Conservation (phyloP, 1,284 basidiomycete genomes). For the Cystobasidium slooffiae region DNA sequence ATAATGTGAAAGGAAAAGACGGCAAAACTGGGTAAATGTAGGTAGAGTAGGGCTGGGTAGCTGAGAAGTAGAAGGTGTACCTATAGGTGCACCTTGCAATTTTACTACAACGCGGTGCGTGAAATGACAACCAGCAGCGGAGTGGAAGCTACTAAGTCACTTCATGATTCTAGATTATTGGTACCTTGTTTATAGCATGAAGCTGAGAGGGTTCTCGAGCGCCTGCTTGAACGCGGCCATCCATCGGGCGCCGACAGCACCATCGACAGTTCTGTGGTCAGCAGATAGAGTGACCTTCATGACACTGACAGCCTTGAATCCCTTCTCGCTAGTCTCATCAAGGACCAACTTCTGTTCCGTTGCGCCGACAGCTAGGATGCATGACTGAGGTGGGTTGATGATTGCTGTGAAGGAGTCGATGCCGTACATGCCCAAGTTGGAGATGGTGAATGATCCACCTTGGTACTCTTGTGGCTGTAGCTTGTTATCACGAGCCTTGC, state of each 20-base stretch:
- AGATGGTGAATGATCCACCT: slow-evolving; percentile 98
- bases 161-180: neutral
- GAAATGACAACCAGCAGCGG: neutral
- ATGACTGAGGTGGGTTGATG: slow-evolving; percentile 98
- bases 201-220: slow-evolving; percentile 73
- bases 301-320: slow-evolving; percentile 85
- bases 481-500: slow-evolving; percentile 95
- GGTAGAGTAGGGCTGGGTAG: neutral
- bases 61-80: neutral
- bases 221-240: slow-evolving; percentile 93
- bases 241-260: slow-evolving; percentile 88
- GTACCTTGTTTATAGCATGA: slow-evolving; percentile 53
- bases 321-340: slow-evolving; percentile 84
- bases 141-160: neutral
- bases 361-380: slow-evolving; percentile 92
- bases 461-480: slow-evolving; percentile 95
- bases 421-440: slow-evolving; percentile 98
- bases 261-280: slow-evolving; percentile 91
- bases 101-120: neutral
- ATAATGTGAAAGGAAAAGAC: neutral
- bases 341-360: slow-evolving; percentile 87
- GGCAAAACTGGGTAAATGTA: neutral
- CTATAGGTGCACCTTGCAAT: too few species aligned
- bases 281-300: slow-evolving; percentile 97
- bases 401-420: slow-evolving; percentile 92